phyloP scores from a whole-genome alignment of 345 rosid species.

The Laguncularia racemosa region DNA sequence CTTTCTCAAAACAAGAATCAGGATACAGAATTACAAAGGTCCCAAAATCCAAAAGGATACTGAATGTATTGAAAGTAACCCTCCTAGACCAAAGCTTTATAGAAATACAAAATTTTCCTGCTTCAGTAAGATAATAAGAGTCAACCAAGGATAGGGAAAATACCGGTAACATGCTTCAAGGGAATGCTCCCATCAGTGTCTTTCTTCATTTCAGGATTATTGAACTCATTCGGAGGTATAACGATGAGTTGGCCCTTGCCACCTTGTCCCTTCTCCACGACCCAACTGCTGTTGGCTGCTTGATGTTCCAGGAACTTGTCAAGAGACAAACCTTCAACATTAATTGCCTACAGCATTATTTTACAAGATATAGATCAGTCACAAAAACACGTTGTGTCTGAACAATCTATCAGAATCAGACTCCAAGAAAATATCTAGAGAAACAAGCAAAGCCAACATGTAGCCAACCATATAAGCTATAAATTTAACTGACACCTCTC shows the following conservation, averaged over 20 bases:
- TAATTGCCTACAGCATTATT: conserved; percentile 51
- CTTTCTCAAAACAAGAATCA: no score
- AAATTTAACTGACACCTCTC: no score
- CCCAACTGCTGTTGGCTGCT: conserved; percentile 59
- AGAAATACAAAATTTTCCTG: no score
- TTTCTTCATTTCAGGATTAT: conserved; percentile 84
- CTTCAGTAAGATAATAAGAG: not conserved
- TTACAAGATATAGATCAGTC: not conserved
- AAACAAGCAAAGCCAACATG: not conserved
- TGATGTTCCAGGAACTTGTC: conserved; percentile 87
- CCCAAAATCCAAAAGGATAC: no score
- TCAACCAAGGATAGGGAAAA: conserved; percentile 91
- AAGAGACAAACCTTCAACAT: conserved; percentile 68
- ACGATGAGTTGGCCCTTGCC: conserved; percentile 48
- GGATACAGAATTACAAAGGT: no score
- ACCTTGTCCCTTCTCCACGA: conserved; percentile 53
- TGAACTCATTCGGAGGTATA: conserved; percentile 62
- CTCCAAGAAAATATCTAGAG: not conserved
- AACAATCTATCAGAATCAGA: not conserved
- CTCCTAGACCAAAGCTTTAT: no score
- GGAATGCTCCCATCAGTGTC: conserved; percentile 58
- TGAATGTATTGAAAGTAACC: no score
- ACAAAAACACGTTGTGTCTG: not conserved
- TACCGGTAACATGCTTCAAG: conserved; percentile 75
- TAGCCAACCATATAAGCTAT: not conserved